Evolutionary conservation across 164 flowering plant genomes (phyloP), one percentile per base, ranked within the genome.

Genomic region (Pachysandra terminalis): DNA sequence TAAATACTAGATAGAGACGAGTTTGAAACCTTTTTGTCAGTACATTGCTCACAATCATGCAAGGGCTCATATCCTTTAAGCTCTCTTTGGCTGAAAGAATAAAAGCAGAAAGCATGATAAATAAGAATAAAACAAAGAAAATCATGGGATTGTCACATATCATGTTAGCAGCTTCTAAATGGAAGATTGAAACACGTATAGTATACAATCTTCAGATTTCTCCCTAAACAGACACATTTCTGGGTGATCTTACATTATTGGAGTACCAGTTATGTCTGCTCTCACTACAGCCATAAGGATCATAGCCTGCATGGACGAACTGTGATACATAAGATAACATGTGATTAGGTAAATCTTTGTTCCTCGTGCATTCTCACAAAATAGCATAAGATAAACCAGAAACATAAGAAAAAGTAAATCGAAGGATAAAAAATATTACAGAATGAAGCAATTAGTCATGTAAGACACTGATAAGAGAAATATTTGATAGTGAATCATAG

Each of bases 1-100:
- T 55, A 12, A 63, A 56, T 52, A 17, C 22, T 8, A 19, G 59
- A 14, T 3, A 19, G 15, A 40, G n/a, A 45, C 10, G 24, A 37
- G 59, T 37, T 15, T 64, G 17, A 69, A 71, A 80, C 86, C 82
- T 80, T 71, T 73, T 61, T 75, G 48, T 67, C 68, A 58, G 26
- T 48, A 63, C 82, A 81, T 49, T 68, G 64, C 53, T 74, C 80
- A 73, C 87, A 82, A 58, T 76, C 82, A 78, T 65, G 65, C 22
- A 55, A 24, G 3, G 59, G 82, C 55, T 64, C 56, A 68, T 73
- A 25, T 54, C 76, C 71, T 64, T 67, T 63, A 52, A 68, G 51
- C 28, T 71, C 67, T 61, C 78, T 74, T 41, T 32, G 73, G 52
- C 88, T 82, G 81, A 61, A 70, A 69, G 54, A 69, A 66, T 32